These are phyloP conservation scores for Ottelia alismoides DNA, from an alignment of 106 monocot genomes.

Conservation along the genomic window DNA sequence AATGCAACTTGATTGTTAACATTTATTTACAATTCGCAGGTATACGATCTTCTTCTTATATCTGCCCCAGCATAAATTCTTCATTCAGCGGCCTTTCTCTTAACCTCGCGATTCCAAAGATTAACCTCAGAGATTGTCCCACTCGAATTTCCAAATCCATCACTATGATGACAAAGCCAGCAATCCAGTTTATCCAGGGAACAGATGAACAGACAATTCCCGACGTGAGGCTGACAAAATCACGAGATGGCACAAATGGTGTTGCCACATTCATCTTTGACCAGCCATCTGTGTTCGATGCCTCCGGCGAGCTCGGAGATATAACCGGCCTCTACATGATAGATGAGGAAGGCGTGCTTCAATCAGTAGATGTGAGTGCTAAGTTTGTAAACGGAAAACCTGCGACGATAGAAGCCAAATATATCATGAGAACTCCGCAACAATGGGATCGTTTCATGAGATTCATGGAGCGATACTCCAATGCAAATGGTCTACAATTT, in stretches of 20 bases:
- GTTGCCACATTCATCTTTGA: slow-evolving; percentile 71
- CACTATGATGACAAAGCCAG: no score
- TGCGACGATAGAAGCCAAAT: slow-evolving; percentile 78
- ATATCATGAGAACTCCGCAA: slow-evolving; percentile 65
- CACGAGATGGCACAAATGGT: slow-evolving; percentile 83
- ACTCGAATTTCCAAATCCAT: no score
- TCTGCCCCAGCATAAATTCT: no score
- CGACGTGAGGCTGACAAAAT: slow-evolving; percentile 78
- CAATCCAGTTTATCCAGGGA: slow-evolving; percentile 87
- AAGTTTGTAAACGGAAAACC: slow-evolving; percentile 97
- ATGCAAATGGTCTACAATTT: slow-evolving; percentile 83
- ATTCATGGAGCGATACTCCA: slow-evolving; percentile 98
- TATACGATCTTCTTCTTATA: no score
- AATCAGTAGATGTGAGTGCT: slow-evolving; percentile 90
- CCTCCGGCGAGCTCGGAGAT: slow-evolving; percentile 72
- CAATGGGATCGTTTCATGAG: slow-evolving; percentile 99
- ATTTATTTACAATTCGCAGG: no score
- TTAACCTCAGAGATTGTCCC: no score
- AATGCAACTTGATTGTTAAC: no score
- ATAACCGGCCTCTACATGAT: slow-evolving; percentile 98
- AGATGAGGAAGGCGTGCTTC: slow-evolving; percentile 91
- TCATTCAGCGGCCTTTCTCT: no score
- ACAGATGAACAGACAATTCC: slow-evolving; percentile 89
- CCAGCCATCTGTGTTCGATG: slow-evolving; percentile 91
- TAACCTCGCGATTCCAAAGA: no score